Evolutionary conservation across 805 yeast species (phyloP).

Genomic region (Pichia nanzhaoensis): DNA sequence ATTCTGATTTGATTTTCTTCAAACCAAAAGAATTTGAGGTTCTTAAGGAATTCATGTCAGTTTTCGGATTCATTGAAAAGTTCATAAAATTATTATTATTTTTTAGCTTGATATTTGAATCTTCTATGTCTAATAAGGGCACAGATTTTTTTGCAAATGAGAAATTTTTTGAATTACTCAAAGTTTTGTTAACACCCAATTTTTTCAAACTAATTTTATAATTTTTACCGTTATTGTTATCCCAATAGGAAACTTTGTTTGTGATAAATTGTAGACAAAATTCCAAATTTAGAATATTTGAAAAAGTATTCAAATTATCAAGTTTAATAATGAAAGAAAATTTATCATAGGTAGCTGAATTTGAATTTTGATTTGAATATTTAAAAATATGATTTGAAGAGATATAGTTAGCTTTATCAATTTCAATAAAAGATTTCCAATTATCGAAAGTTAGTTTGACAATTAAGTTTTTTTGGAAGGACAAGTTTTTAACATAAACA

Average conservation of each 20-base stretch:
- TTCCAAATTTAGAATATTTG: conserved; percentile 27
- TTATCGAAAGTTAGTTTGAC: conserved; percentile 45
- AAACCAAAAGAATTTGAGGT: conserved; percentile 23
- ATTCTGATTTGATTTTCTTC: conserved; percentile 28
- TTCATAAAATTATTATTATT: conserved; percentile 27
- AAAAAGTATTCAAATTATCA: conserved; percentile 23
- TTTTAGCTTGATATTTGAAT: conserved; percentile 25
- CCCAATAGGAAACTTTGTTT: conserved; percentile 32
- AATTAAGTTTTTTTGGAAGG: conserved; percentile 34
- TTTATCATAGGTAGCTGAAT: conserved; percentile 29
- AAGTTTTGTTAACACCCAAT: not conserved
- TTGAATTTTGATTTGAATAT: conserved; percentile 27
- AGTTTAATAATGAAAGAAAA: conserved; percentile 46
- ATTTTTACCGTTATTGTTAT: conserved; percentile 33
- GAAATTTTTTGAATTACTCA: not conserved
- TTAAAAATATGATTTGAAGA: conserved; percentile 36
- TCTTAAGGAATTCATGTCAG: conserved; percentile 17
- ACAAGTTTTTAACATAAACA: conserved; percentile 33
- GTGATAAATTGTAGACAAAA: conserved; percentile 36
- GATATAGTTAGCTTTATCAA: conserved; percentile 30
- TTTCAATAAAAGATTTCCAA: conserved; percentile 34
- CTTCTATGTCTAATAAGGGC: conserved; percentile 22
- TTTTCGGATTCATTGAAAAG: conserved; percentile 16
- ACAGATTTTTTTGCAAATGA: not conserved
- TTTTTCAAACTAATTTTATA: conserved; percentile 30